Evolutionary conservation across 257 asterid genomes (phyloP), one percentile per base, ranked within the genome.

Genomic region (Prunella vulgaris): DNA sequence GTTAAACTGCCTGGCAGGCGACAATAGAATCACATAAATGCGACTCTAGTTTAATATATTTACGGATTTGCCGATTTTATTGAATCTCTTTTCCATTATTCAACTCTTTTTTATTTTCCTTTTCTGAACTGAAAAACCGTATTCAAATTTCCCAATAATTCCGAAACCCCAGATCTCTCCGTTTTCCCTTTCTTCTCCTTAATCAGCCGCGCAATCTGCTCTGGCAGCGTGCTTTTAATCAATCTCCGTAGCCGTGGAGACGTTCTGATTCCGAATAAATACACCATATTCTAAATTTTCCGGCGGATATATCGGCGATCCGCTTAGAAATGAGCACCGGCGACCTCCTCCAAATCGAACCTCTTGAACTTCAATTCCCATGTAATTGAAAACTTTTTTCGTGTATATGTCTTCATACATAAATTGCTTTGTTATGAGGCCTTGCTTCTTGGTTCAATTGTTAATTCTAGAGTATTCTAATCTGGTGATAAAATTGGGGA

Each of bases 281-380:
- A 53, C 60, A 24, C 42, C 52, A 25, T 9, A 54, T n/a, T 22
- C 27, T 59, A 22, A 24, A 68, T 73, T 66, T 35, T 66, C 72
- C 74, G 74, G 78, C 51, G 66, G 76, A 49, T 25, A 69, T 61
- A 73, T 82, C 67, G 64, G 76, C 78, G 82, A 80, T 77, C 80
- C 54, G 77, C 78, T 37, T 54, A 46, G 66, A 79, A 49, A 84
- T 82, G 89, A 82, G 87, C 54, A 80, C 33, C 85, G 74, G 85
- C 69, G 85, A 84, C 51, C 76, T 84, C 58, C 89, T 84, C 79
- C 85, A 73, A 73, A 81, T 81, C 85, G 85, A 81, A 4, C 85
- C 83, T 22, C 25, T 75, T 18, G 86, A 82, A 57, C 90, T 85
- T 80, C 83, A 82, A 64, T 85, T 88, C 80, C 60, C 85, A 58